Percentiles rank a stretch among this genome's conserved stretches.
Conservation (phyloP, 768 basidiomycete genomes). For the Tylopilus felleus region DNA sequence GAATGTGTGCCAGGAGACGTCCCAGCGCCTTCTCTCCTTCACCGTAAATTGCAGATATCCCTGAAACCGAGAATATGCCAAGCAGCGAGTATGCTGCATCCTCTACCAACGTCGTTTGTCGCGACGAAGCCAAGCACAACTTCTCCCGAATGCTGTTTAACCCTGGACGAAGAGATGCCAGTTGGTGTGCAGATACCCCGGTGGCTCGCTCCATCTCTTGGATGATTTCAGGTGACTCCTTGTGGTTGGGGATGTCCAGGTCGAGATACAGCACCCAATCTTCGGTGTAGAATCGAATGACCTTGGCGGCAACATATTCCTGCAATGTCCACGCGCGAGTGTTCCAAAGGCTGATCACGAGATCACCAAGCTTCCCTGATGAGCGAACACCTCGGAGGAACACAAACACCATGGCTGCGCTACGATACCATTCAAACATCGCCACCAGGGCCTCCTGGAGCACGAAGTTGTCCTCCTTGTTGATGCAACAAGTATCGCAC, state of each 20-base stretch:
- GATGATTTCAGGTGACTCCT: background rate
- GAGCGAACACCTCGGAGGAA: conserved; percentile 1
- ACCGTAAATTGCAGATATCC: background rate
- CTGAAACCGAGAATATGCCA: background rate
- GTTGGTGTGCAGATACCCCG: background rate
- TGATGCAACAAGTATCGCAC: no score
- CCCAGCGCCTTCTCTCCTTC: background rate
- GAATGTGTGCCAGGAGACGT: background rate
- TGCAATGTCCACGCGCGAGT: no score
- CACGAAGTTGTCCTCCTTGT: no score
- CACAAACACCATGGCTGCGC: background rate
- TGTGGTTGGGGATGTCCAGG: background rate
- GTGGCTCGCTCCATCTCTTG: background rate
- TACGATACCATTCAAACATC: conserved; percentile 6
- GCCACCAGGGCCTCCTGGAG: no score
- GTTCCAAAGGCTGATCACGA: background rate
- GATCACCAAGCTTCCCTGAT: background rate
- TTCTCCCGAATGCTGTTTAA: no score
- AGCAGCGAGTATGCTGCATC: no score
- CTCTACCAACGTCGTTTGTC: no score
- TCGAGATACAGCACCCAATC: background rate
- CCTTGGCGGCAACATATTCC: no score
- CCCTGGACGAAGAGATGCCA: background rate
- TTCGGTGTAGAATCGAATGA: no score
- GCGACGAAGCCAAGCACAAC: no score